A percentile compares a stretch with the other conserved stretches of the same genome.
Evolutionary conservation across 2,329 filamentous ascomycete species (phyloP).

Genomic region (Phialophora macrospora): DNA sequence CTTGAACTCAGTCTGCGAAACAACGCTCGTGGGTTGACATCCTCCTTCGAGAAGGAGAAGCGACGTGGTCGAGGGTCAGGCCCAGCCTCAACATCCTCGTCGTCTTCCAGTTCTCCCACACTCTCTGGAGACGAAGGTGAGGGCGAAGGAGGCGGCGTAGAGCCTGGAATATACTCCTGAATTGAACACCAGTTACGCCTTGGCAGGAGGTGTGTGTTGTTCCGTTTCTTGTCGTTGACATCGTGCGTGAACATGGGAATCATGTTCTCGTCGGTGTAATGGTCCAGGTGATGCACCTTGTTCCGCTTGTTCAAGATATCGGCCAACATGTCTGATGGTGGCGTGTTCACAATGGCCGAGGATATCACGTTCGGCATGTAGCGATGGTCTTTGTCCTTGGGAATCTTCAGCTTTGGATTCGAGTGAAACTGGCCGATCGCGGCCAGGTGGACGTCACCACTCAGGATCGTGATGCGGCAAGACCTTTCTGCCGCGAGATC

Average conservation of each 20-base stretch:
- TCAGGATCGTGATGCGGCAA: conserved; percentile 85
- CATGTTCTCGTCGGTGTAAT: conserved; percentile 89
- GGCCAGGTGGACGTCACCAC: conserved; percentile 91
- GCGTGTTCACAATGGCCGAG: conserved; percentile 91
- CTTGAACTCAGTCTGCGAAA: conserved; percentile 56
- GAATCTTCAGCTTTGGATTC: conserved; percentile 77
- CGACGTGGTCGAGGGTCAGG: conserved; percentile 55
- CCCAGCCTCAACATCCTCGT: conserved; percentile 37
- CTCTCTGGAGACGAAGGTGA: conserved; percentile 65
- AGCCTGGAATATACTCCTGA: conserved; percentile 77
- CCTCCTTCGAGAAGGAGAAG: conserved; percentile 64
- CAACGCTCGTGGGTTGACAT: conserved; percentile 52
- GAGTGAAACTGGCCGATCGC: conserved; percentile 95
- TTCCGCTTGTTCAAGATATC: conserved; percentile 94
- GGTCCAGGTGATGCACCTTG: conserved; percentile 69
- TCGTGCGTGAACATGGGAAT: conserved; percentile 90
- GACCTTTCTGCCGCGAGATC: conserved; percentile 92
- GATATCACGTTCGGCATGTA: conserved; percentile 98
- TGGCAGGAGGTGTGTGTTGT: conserved; percentile 87
- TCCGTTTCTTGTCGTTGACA: conserved; percentile 84
- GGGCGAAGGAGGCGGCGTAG: conserved; percentile 73
- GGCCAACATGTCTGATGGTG: conserved; percentile 83
- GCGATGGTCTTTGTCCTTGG: conserved; percentile 89
- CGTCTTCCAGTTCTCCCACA: conserved; percentile 37
- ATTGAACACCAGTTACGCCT: conserved; percentile 97